These are phyloP conservation scores for Lasiodiplodia theobromae DNA, from an alignment of 2,329 filamentous ascomycete genomes.

Conservation along the genomic window DNA sequence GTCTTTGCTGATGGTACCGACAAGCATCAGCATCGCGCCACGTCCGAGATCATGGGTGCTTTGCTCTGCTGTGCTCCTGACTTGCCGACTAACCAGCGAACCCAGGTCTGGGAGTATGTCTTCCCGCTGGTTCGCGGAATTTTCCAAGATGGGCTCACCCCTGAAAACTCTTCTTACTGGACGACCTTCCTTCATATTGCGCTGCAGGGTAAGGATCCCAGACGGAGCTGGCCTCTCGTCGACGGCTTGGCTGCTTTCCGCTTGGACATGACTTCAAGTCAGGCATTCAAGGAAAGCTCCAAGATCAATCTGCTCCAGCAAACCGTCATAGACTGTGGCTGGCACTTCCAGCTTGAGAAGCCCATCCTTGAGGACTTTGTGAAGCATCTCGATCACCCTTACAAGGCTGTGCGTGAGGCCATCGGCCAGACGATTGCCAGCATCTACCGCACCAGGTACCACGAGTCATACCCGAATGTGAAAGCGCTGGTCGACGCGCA, in stretches of 20 bases:
- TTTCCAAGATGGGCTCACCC: conserved; percentile 89
- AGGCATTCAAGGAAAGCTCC: conserved; percentile 97
- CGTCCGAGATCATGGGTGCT: conserved; percentile 89
- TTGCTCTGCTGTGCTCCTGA: conserved; percentile 83
- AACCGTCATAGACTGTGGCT: conserved; percentile 84
- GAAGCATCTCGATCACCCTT: conserved; percentile 91
- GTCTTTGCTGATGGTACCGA: conserved; percentile 93
- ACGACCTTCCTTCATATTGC: conserved; percentile 90
- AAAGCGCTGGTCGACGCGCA: conserved; percentile 77
- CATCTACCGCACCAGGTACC: conserved; percentile 89
- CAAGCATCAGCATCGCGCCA: conserved; percentile 96
- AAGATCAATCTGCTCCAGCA: conserved; percentile 93
- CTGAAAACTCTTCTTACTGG: conserved; percentile 95
- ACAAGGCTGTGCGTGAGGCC: conserved; percentile 94
- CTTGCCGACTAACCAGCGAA: conserved; percentile 74
- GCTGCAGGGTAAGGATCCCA: conserved; percentile 86
- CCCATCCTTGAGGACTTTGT: conserved; percentile 91
- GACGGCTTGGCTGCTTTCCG: conserved; percentile 84
- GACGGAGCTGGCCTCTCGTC: conserved; percentile 84
- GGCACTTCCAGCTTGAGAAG: conserved; percentile 93
- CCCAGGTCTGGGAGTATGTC: conserved; percentile 84
- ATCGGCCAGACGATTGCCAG: conserved; percentile 89
- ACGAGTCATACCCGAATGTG: conserved; percentile 90
- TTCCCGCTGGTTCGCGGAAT: conserved; percentile 87
- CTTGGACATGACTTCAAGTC: conserved; percentile 92